Base-by-base conservation (phyloP, 2,329 filamentous ascomycete species). In the Chaetomiaceae sp. region DNA sequence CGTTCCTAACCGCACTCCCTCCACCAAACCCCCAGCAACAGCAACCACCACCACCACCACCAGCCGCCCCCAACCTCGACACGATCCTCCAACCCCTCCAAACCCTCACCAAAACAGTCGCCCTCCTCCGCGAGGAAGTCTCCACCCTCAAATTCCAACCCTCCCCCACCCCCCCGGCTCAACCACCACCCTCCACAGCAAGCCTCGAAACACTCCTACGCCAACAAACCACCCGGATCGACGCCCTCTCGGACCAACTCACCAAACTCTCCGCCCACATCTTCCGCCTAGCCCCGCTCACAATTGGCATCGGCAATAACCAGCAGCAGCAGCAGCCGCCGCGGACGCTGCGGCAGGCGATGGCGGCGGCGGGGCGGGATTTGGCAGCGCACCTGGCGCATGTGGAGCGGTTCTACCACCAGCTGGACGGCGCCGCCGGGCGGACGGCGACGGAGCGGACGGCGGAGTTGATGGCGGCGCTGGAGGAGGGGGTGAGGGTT, bases 351-450 rank as follows among this genome's bases (percentile, higher is more conserved):
- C 45, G 41, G 26, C 50, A 57, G 19, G 55, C 52, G 7, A 46
- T 55, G 41, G 43, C 37, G 2, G 46, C 39, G 4, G 52, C 50
- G 1, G 55, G 56, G 45, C 43, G 45, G 11, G 54, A 57, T 29
- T 30, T 56, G 15, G 35, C 34, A 11, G 27, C 24, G 10, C 54
- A 56, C 34, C 38, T 50, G 19, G 36, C 26, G 3, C 40, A 39
- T 8, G 20, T 57, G 10, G 26, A 51, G 34, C 18, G 17, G 4
- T 50, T 53, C 9, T 56, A 53, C 24, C 36, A 54, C 19, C 38
- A 40, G 14, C 35, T 51, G 8, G 35, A 34, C 15, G 32, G 24
- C 6, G 14, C 17, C 26, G 24, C 6, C 3, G 48, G 35, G 26
- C 42, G 44, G 6, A 37, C 33, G 10, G 33, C 40, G 18, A 49